A percentile compares a stretch with the other conserved stretches of the same genome.
These are phyloP conservation scores for Candida tammaniensis DNA, from an alignment of 805 yeast species.

Conservation along the genomic window DNA sequence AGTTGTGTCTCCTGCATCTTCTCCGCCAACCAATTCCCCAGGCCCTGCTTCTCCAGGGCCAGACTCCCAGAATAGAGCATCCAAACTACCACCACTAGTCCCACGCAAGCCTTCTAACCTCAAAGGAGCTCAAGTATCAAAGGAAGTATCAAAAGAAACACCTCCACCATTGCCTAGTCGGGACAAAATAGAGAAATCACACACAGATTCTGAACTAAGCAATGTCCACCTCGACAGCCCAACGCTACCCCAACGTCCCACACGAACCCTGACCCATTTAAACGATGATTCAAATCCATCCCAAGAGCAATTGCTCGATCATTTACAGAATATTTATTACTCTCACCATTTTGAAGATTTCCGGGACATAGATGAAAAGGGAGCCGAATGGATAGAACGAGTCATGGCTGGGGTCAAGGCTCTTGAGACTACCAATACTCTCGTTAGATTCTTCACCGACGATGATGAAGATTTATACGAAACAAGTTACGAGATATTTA, in stretches of 20 bases:
- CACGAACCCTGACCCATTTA: not conserved
- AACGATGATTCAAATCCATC: conserved; percentile 12
- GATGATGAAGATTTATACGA: conserved; percentile 33
- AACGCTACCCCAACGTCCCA: conserved; percentile 12
- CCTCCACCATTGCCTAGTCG: conserved; percentile 30
- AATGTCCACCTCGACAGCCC: conserved; percentile 5
- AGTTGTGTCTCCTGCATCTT: conserved; percentile 11
- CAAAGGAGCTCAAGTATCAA: conserved; percentile 28
- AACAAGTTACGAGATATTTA: conserved; percentile 13
- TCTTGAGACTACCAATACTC: conserved; percentile 27
- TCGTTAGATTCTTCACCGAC: conserved; percentile 31
- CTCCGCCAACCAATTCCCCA: too few species aligned
- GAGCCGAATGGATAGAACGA: conserved; percentile 37
- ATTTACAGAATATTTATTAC: conserved; percentile 14
- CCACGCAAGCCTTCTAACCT: conserved; percentile 47
- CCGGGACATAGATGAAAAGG: conserved; percentile 29
- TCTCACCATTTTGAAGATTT: conserved; percentile 23
- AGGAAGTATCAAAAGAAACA: conserved; percentile 3
- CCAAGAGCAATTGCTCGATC: conserved; percentile 11
- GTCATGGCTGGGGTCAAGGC: conserved; percentile 26
- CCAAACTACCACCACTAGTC: conserved; percentile 39
- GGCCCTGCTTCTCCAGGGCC: too few species aligned
- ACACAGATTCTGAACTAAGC: conserved; percentile 8
- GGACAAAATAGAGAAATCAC: conserved; percentile 5
- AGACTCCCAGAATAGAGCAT: conserved; percentile 7